These are phyloP conservation scores for Drechslerella coelobrocha DNA, from an alignment of 2,329 filamentous ascomycete genomes.

Conservation along the genomic window DNA sequence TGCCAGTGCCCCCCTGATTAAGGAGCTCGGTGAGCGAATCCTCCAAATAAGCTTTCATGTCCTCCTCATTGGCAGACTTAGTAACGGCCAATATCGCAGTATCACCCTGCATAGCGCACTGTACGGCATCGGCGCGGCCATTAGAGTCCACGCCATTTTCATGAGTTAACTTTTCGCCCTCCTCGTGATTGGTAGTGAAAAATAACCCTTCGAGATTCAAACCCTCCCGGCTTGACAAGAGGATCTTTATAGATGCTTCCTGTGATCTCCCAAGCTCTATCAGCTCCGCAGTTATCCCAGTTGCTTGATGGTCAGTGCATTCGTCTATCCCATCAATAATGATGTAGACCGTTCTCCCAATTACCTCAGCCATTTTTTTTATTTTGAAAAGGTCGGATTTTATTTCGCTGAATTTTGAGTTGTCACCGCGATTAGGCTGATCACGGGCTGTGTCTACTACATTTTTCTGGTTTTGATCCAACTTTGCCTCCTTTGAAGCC, in stretches of 20 bases:
- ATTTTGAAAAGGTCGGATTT: conserved; percentile 8
- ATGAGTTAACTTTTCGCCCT: neutral
- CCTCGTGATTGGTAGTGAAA: neutral
- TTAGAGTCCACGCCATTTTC: neutral
- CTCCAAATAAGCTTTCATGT: conserved; percentile 34
- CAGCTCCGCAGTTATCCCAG: conserved; percentile 3
- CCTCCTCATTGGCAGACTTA: conserved; percentile 30
- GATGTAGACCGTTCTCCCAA: conserved; percentile 32
- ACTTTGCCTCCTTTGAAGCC: neutral
- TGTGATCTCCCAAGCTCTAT: conserved; percentile 17
- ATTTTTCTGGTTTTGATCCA: neutral
- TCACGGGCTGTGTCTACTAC: neutral
- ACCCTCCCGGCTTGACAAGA: conserved; percentile 30
- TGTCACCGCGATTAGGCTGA: neutral
- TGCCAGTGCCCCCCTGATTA: conserved; percentile 2
- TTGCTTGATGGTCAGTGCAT: conserved; percentile 31
- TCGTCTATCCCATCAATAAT: conserved; percentile 41
- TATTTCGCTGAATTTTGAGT: neutral
- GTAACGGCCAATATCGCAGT: conserved; percentile 22
- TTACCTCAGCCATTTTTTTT: conserved; percentile 5
- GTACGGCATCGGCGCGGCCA: neutral
- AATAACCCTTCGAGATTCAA: conserved; percentile 8
- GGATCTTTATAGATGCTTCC: conserved; percentile 14
- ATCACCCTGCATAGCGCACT: conserved; percentile 17
- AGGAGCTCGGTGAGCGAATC: conserved; percentile 30